phyloP scores from a whole-genome alignment of 169 alveolate species.

The Plasmodium reichenowi region DNA sequence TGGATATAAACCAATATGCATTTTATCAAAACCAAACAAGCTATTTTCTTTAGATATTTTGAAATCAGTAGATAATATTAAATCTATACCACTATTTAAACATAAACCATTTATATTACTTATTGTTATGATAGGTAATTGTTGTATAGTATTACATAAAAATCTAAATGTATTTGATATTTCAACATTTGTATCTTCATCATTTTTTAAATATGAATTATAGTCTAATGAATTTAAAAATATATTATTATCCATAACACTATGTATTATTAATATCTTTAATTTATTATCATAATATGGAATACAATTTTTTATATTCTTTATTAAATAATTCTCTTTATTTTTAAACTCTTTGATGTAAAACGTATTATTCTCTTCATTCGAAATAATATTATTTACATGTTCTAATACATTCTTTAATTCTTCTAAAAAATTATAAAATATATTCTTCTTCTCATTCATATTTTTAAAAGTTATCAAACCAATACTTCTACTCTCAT shows the following conservation, averaged over 20 bases:
- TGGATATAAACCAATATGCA: conserved; percentile 48
- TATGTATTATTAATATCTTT: conserved; percentile 23
- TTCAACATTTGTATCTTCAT: conserved; percentile 33
- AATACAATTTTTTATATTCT: conserved; percentile 24
- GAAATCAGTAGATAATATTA: conserved; percentile 54
- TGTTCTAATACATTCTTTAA: conserved; percentile 51
- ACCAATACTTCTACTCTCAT: conserved; percentile 53
- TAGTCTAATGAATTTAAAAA: conserved; percentile 14
- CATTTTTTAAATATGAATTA: conserved; percentile 34
- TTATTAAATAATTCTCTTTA: conserved; percentile 38
- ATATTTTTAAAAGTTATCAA: conserved; percentile 44
- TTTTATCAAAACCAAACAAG: conserved; percentile 52
- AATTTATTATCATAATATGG: conserved; percentile 59
- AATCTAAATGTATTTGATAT: conserved; percentile 33
- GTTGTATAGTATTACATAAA: conserved; percentile 41
- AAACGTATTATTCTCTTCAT: conserved; percentile 34
- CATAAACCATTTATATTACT: conserved; percentile 62
- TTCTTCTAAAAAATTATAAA: conserved; percentile 33
- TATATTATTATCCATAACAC: conserved; percentile 2
- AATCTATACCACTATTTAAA: conserved; percentile 43
- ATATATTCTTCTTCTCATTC: conserved; percentile 38
- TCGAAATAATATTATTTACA: conserved; percentile 30
- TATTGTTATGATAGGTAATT: conserved; percentile 36
- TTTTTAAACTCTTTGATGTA: conserved; percentile 32
- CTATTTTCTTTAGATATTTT: conserved; percentile 31